These are phyloP conservation scores for Xerocomus brunneocitrinus DNA, from an alignment of 768 basidiomycete genomes.

Conservation along the genomic window DNA sequence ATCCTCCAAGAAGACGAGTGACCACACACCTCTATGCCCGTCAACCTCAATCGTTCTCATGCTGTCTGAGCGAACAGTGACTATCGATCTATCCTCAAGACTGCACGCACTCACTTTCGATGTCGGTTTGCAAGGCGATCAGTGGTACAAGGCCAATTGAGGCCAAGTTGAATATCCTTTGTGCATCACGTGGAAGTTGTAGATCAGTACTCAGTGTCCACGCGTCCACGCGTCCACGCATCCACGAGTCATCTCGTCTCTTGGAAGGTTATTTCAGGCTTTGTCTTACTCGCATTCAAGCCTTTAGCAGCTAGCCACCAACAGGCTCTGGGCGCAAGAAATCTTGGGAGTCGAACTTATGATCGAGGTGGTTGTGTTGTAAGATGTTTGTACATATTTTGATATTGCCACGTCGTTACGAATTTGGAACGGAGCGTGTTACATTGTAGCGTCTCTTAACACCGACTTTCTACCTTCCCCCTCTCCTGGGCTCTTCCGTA, in stretches of 20 bases:
- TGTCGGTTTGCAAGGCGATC: too few relatives aligned
- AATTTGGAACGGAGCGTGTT: conserved; percentile 17
- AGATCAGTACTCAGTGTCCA: too few relatives aligned
- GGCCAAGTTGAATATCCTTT: neutral
- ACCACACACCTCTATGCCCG: neutral
- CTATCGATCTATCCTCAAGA: neutral
- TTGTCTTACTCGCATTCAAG: too few relatives aligned
- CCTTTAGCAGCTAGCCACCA: too few relatives aligned
- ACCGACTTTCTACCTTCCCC: conserved; percentile 17
- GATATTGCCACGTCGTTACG: conserved; percentile 28
- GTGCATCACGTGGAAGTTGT: neutral
- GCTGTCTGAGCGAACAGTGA: neutral
- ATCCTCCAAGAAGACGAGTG: neutral
- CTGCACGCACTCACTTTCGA: neutral
- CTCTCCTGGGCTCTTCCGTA: conserved; percentile 30
- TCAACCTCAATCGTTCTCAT: neutral
- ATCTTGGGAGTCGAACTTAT: too few relatives aligned
- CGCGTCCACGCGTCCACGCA: too few relatives aligned
- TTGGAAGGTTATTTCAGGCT: too few relatives aligned
- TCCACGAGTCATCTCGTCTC: too few relatives aligned
- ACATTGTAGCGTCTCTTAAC: conserved; percentile 13
- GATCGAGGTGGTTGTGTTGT: conserved; percentile 14
- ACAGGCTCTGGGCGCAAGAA: too few relatives aligned
- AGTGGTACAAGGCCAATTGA: neutral
- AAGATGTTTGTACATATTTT: conserved; percentile 25